phyloP scores from a whole-genome alignment of 306 rosid genomes.

The Quercus gilva region DNA sequence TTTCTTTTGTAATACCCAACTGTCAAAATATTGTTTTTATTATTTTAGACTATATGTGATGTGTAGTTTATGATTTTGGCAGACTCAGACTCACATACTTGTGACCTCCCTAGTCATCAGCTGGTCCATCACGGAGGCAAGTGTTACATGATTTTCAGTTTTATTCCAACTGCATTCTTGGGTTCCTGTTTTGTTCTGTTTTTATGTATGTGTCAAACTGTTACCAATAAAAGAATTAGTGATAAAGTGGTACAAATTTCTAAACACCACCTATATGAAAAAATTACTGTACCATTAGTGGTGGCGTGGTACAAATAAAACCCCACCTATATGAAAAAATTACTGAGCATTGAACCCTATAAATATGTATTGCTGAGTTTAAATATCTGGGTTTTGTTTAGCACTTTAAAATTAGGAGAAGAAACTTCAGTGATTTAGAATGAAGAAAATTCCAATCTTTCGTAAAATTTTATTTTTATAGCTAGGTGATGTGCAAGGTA shows the following conservation, averaged over 20 bases:
- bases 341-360: not conserved
- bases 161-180: not conserved
- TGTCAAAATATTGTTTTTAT: not conserved
- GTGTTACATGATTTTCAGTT: slow-evolving; percentile 24
- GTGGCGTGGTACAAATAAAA: not conserved
- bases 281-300: not conserved
- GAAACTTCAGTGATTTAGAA: not conserved
- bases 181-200: not conserved
- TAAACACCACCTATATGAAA: slow-evolving; percentile 8
- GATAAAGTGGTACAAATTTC: not conserved
- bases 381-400: not conserved
- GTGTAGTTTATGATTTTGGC: slow-evolving; percentile 23
- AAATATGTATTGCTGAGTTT: not conserved
- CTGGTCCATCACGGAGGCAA: slow-evolving; percentile 89
- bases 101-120: slow-evolving; percentile 69
- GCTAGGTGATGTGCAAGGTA: not conserved
- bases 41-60: not conserved
- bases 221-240: not conserved
- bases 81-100: slow-evolving; percentile 56
- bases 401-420: not conserved
- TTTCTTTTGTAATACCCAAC: not conserved
- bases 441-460: not conserved
- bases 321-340: slow-evolving; percentile 5
- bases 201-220: not conserved
- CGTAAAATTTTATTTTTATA: not conserved